These are phyloP conservation scores for Malassezia brasiliensis DNA, from an alignment of 1,284 basidiomycete species.

Conservation along the genomic window DNA sequence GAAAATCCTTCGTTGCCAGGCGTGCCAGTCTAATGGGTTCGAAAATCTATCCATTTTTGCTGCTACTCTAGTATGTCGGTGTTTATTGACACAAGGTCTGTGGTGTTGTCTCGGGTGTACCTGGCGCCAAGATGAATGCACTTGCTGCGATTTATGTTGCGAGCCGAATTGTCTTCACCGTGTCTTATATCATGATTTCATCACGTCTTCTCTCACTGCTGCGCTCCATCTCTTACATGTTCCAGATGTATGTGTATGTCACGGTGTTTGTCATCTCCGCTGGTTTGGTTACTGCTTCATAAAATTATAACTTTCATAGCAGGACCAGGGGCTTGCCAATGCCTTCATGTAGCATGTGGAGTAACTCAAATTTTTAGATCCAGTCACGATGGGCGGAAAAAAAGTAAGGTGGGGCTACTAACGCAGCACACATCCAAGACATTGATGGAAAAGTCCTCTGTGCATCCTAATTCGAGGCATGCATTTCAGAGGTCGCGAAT, in stretches of 20 bases:
- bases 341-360: neutral
- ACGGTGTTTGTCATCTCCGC: neutral
- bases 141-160: neutral
- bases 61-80: neutral
- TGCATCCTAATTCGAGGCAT: conserved; percentile 40
- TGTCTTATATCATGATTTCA: neutral
- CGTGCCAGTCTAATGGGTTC: conserved; percentile 4
- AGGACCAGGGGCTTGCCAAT: neutral
- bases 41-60: neutral
- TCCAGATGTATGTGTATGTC: neutral
- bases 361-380: neutral
- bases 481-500: conserved; percentile 39
- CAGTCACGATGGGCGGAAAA: conserved; percentile 31
- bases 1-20: neutral
- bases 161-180: neutral
- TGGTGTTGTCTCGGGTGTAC: neutral
- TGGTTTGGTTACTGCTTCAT: neutral
- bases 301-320: no score
- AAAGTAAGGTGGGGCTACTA: conserved; percentile 20
- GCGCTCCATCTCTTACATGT: neutral
- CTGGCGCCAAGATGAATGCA: neutral
- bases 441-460: conserved; percentile 39
- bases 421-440: conserved; percentile 38
- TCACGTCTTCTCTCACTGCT: neutral
- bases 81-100: neutral